phyloP scores from a whole-genome alignment of 495 filamentous ascomycete species.

The Sordaria brevicollis region DNA sequence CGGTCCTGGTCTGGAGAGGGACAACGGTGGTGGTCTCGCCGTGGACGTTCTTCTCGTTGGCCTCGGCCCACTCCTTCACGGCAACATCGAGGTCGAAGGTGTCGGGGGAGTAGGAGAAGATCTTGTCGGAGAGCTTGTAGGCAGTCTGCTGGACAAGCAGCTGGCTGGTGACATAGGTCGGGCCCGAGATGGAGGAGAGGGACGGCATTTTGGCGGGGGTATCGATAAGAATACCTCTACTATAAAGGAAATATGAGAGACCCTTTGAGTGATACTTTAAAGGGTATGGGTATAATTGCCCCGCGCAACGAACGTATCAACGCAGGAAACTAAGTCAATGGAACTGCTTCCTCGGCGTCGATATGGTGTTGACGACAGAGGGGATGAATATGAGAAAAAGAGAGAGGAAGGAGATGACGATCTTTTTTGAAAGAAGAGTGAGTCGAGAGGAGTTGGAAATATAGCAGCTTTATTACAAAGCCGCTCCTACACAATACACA shows the following conservation, averaged over 20 bases:
- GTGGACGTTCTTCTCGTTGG: conserved; percentile 62
- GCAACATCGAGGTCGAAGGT: conserved; percentile 82
- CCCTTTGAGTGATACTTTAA: conserved; percentile 12
- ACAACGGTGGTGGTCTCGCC: conserved; percentile 70
- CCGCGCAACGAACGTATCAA: conserved; percentile 12
- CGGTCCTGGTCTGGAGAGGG: conserved; percentile 74
- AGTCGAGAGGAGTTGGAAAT: neutral
- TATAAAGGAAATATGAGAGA: neutral
- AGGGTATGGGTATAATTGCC: conserved; percentile 5
- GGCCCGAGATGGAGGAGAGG: conserved; percentile 65
- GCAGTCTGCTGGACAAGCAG: conserved; percentile 90
- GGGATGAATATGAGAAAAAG: neutral
- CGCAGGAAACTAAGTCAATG: conserved; percentile 3
- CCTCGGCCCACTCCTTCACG: conserved; percentile 59
- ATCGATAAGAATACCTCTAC: conserved; percentile 1
- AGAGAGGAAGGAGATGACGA: neutral
- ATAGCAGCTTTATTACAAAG: neutral
- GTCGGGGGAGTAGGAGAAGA: conserved; percentile 93
- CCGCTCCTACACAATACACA: neutral
- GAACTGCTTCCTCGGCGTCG: neutral
- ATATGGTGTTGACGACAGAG: neutral
- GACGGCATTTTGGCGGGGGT: conserved; percentile 19
- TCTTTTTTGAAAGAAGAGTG: neutral
- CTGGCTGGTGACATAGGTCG: conserved; percentile 86
- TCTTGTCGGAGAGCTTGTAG: conserved; percentile 85